These are phyloP conservation scores for Suillus plorans DNA, from an alignment of 768 basidiomycete genomes.

Conservation along the genomic window DNA sequence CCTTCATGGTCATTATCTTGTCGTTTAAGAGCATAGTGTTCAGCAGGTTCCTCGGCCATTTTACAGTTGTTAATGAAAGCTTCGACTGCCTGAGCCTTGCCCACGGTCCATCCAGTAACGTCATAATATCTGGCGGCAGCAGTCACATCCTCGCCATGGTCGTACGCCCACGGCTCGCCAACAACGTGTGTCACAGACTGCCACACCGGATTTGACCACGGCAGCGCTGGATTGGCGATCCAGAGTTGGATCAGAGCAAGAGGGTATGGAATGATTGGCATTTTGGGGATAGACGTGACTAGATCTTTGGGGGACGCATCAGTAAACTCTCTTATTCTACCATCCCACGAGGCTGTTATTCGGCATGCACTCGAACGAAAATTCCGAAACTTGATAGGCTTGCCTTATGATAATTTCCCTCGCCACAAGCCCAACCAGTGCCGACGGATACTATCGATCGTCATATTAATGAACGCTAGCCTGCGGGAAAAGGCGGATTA, in stretches of 20 bases:
- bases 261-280: neutral
- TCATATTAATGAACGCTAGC: too few species aligned
- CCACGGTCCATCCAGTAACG: neutral
- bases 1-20: neutral
- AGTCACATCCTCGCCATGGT: neutral
- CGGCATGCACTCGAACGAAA: too few species aligned
- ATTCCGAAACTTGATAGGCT: too few species aligned
- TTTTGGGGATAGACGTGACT: neutral
- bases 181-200: neutral
- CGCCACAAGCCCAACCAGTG: too few species aligned
- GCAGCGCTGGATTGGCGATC: neutral
- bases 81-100: neutral
- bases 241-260: neutral
- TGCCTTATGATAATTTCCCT: too few species aligned
- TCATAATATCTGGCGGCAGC: neutral
- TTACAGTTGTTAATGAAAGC: neutral
- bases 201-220: neutral
- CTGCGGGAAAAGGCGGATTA: too few species aligned
- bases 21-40: neutral
- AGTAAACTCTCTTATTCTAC: too few species aligned
- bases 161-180: neutral
- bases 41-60: neutral
- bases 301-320: too few species aligned
- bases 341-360: too few species aligned
- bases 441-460: too few species aligned